A percentile compares a stretch with the other conserved stretches of the same genome.
These are phyloP conservation scores for Sphagnum fallax DNA, from an alignment of 228 moss, liverwort and hornwort genomes.

Conservation along the genomic window DNA sequence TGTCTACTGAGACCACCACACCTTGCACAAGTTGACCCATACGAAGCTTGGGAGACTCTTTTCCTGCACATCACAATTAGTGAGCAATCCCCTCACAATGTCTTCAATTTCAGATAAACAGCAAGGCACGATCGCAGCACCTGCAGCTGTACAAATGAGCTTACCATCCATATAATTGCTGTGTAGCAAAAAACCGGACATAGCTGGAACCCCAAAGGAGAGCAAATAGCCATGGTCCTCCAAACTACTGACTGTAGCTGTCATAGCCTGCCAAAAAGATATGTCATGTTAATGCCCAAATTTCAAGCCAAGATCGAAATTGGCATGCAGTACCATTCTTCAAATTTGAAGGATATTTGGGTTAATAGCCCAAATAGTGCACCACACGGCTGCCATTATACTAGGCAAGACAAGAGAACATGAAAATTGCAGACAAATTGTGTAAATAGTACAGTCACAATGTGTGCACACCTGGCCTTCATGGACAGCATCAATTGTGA, in stretches of 20 bases:
- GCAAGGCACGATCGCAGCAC: conserved; percentile 4
- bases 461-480: conserved; percentile 59
- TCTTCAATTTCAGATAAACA: background rate
- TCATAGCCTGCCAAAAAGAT: conserved; percentile 39
- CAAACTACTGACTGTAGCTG: conserved; percentile 74
- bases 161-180: conserved; percentile 57
- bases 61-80: conserved; percentile 27
- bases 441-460: no score
- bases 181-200: conserved; percentile 83
- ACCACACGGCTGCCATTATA: no score
- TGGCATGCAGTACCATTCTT: no score
- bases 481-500: conserved; percentile 65
- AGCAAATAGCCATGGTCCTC: conserved; percentile 98
- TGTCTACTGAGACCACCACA: conserved; percentile 73
- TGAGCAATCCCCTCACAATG: no score
- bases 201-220: conserved; percentile 71
- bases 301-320: no score
- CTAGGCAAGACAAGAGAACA: no score
- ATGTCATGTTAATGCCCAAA: background rate
- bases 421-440: no score
- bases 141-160: background rate
- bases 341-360: no score
- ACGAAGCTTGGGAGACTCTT: conserved; percentile 36
- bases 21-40: conserved; percentile 82
- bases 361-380: no score